These are phyloP conservation scores for Yarrowia sp. DNA, from an alignment of 805 yeast genomes.

Conservation along the genomic window DNA sequence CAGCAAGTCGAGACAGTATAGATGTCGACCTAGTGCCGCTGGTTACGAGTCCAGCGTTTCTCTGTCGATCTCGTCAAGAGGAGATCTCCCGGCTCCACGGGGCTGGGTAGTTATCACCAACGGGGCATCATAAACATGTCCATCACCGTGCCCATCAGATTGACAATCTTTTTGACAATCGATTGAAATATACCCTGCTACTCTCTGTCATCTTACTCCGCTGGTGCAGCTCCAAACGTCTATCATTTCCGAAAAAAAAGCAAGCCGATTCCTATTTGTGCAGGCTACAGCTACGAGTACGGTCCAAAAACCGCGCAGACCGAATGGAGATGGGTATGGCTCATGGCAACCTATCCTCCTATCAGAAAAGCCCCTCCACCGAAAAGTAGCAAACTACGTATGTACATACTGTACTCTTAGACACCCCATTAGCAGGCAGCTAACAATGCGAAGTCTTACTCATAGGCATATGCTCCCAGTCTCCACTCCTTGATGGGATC, in stretches of 20 bases:
- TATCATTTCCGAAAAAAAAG: not conserved
- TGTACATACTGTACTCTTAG: not conserved
- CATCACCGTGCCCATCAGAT: not conserved
- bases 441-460: too few relatives aligned
- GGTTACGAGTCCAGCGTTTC: too few relatives aligned
- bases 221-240: not conserved
- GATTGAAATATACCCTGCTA: not conserved
- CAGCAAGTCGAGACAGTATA: too few relatives aligned
- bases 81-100: not conserved
- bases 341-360: not conserved
- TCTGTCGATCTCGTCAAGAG: too few relatives aligned
- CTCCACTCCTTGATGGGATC: not conserved
- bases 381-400: too few relatives aligned
- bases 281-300: too few relatives aligned
- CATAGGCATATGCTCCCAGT: too few relatives aligned
- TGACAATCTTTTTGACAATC: not conserved
- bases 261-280: not conserved
- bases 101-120: not conserved
- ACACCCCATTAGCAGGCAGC: not conserved
- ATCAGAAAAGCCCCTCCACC: not conserved
- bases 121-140: not conserved
- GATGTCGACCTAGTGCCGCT: too few relatives aligned
- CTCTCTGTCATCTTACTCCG: not conserved
- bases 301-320: too few relatives aligned
- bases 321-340: not conserved